These are phyloP conservation scores for Cystobasidium tubakii DNA, from an alignment of 768 basidiomycete species.

Conservation along the genomic window DNA sequence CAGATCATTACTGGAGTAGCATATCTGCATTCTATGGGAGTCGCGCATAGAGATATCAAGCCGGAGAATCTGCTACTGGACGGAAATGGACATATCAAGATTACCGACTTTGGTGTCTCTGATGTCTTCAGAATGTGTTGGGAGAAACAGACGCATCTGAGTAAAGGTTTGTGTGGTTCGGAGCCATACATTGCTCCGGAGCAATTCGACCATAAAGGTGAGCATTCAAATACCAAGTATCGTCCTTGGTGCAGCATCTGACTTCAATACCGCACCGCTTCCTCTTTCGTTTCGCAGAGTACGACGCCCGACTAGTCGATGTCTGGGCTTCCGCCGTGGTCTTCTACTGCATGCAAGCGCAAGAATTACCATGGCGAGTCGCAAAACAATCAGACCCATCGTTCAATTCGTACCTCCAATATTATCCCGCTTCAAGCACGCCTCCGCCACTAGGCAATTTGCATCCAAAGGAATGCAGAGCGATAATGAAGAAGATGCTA, in stretches of 20 bases:
- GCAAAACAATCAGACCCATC: slow-evolving; percentile 76
- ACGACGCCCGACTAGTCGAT: slow-evolving; percentile 93
- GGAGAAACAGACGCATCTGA: slow-evolving; percentile 95
- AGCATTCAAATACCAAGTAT: slow-evolving; percentile 51
- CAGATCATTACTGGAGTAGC: slow-evolving; percentile 82
- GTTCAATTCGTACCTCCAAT: slow-evolving; percentile 65
- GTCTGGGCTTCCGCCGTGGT: slow-evolving; percentile 97
- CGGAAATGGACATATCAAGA: slow-evolving; percentile 84
- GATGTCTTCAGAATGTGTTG: slow-evolving; percentile 98
- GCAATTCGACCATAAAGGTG: slow-evolving; percentile 93
- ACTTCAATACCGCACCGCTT: slow-evolving; percentile 45
- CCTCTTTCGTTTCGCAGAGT: slow-evolving; percentile 61
- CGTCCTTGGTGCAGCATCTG: background rate
- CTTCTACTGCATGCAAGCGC: slow-evolving; percentile 85
- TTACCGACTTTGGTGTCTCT: slow-evolving; percentile 96
- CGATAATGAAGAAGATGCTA: slow-evolving; percentile 83
- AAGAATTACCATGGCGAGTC: slow-evolving; percentile 94
- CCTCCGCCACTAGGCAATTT: slow-evolving; percentile 63
- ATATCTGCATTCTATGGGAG: slow-evolving; percentile 93
- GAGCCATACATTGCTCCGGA: slow-evolving; percentile 99
- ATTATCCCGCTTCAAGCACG: slow-evolving; percentile 46
- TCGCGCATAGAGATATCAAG: slow-evolving; percentile 96
- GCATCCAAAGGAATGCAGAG: slow-evolving; percentile 73
- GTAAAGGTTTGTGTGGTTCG: slow-evolving; percentile 90
- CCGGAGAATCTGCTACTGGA: slow-evolving; percentile 97